A percentile compares a stretch with the other conserved stretches of the same genome.
These are phyloP conservation scores for Gastrodia elata DNA, from an alignment of 106 monocot genomes.

Conservation along the genomic window DNA sequence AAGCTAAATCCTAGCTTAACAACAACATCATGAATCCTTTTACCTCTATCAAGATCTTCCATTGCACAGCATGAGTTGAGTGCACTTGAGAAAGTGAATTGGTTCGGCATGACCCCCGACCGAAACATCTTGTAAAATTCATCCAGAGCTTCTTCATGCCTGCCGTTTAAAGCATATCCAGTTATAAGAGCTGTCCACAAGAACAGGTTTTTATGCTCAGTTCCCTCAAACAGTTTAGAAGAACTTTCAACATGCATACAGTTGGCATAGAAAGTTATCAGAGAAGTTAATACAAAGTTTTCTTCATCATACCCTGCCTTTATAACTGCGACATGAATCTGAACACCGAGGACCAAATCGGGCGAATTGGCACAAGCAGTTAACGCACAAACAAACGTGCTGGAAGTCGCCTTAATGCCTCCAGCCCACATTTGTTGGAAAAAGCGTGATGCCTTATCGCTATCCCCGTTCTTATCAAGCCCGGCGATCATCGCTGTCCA, in stretches of 20 bases:
- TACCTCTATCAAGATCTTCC: conserved; percentile 50
- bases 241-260: conserved; percentile 48
- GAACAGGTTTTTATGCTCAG: conserved; percentile 28
- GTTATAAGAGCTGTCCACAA: conserved; percentile 67
- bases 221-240: conserved; percentile 31
- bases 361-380: conserved; percentile 39
- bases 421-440: conserved; percentile 40
- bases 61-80: conserved; percentile 50
- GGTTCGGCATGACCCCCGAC: conserved; percentile 40
- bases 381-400: conserved; percentile 61
- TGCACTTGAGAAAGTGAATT: conserved; percentile 53
- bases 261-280: conserved; percentile 62
- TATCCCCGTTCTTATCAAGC: conserved; percentile 40
- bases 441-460: conserved; percentile 22
- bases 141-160: conserved; percentile 40
- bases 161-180: conserved; percentile 42
- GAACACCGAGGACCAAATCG: conserved; percentile 34
- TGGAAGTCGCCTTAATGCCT: conserved; percentile 49
- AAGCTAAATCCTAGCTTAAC: conserved; percentile 38
- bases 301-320: conserved; percentile 32
- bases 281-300: conserved; percentile 53
- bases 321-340: conserved; percentile 41
- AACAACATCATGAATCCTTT: conserved; percentile 32
- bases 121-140: conserved; percentile 35
- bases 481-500: conserved; percentile 85